These are phyloP conservation scores for Deuterostichococcus epilithicus DNA, from an alignment of 139 green algal species.

Conservation along the genomic window DNA sequence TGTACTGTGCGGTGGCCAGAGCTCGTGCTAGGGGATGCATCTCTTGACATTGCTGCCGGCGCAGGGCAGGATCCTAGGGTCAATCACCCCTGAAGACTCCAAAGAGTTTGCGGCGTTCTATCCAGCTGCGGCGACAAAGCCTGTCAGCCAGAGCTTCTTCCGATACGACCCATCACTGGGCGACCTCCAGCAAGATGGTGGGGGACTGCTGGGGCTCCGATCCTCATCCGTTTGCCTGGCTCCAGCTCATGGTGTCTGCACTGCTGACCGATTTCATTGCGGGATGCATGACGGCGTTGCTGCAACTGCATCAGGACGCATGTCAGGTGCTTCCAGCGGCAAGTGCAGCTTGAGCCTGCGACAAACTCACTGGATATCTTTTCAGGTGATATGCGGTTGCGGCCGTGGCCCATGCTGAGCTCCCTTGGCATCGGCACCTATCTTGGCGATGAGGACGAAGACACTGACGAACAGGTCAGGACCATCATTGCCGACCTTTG, in stretches of 20 bases:
- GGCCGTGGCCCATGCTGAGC: slow-evolving; percentile 36
- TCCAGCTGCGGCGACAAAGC: background rate
- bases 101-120: background rate
- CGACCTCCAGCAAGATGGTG: background rate
- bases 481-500: slow-evolving; percentile 11
- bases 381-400: slow-evolving; percentile 15
- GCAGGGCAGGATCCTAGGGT: background rate
- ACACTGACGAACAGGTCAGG: slow-evolving; percentile 55
- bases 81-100: background rate
- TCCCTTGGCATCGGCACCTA: slow-evolving; percentile 70
- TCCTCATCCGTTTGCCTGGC: too few species aligned
- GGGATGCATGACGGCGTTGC: too few species aligned
- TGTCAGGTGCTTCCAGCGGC: too few species aligned
- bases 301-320: too few species aligned
- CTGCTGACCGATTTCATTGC: too few species aligned
- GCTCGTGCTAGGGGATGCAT: background rate
- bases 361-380: too few species aligned
- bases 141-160: background rate
- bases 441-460: slow-evolving; percentile 46
- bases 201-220: too few species aligned
- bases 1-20: too few species aligned
- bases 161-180: slow-evolving; percentile 11
- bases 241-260: too few species aligned
- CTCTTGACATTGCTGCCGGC: background rate
- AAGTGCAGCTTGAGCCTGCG: too few species aligned